Evolutionary conservation across 176 grass and related monocot genomes (phyloP), one percentile per base, ranked within the genome.

Genomic region (Ananas comosus): DNA sequence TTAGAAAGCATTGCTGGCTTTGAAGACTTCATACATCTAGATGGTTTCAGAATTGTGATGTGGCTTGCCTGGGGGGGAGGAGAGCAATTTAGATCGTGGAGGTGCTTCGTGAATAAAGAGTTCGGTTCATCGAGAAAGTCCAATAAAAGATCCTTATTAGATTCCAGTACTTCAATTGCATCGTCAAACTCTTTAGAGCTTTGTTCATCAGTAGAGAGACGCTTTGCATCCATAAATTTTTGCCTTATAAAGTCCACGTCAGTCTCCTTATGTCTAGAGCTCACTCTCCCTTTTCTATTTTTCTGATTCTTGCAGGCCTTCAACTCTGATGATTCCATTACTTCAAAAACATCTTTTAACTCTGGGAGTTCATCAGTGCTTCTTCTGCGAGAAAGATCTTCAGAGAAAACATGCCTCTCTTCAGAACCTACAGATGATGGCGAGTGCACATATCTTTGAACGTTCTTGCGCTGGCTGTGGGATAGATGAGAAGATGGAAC

Each of bases 301-400:
- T 59, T 78, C 49, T 79, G 72, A 50, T 72, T 88, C 53, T 72
- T 76, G 58, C 86, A 69, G 49, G 56, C 76, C 72, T 86, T 99
- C 64, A 79, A 64, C 81, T 87, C 86, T 82, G 80, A 68, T 12
- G 58, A 72, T 64, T 93, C 94, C 69, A 79, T 90, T 51, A 91
- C 83, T 85, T 99, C 90, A 73, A 93, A 99, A 81, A 99, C 87
- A 82, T 93, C 90, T 70, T 91, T 93, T 63, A 85, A 82, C 72
- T 83, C 85, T 69, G 86, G 85, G 52, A 83, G 80, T 56, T 88
- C 83, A 80, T 99, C 71, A 65, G 28, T 64, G 64, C 82, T 80
- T 75, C 67, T 82, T 51, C 77, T 76, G 25, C 69, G 74, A 51
- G 72, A 77, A 77, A 80, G 66, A 59, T 74, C 65, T 79, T 82